Percentiles rank a stretch among this genome's conserved stretches.
phyloP scores from a whole-genome alignment of 257 asterid genomes.

The Solanum tarijense region DNA sequence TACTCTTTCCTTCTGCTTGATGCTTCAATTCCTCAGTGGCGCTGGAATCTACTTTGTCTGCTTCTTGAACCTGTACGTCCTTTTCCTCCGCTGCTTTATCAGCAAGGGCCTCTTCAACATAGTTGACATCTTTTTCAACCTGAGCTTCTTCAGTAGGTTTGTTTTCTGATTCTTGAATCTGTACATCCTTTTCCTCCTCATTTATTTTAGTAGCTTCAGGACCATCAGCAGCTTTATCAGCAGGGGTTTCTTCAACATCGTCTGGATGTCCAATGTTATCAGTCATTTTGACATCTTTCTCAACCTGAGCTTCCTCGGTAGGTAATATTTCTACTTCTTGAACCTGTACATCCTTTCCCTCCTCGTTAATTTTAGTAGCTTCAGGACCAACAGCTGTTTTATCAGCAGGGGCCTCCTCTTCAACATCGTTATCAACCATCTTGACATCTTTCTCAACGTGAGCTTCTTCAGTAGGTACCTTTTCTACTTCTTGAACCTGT shows the following conservation, averaged over 20 bases:
- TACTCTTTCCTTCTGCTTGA: not conserved
- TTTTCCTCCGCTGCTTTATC: not conserved
- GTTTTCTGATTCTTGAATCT: not conserved
- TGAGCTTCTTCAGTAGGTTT: not conserved
- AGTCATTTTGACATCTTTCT: not conserved
- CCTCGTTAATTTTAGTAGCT: not conserved
- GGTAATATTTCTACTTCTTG: not conserved
- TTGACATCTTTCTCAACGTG: not conserved
- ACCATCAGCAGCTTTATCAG: slow-evolving; percentile 2
- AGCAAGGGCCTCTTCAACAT: not conserved
- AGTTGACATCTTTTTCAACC: not conserved
- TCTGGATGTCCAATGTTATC: not conserved
- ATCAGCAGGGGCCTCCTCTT: not conserved
- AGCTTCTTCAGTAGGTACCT: slow-evolving; percentile 1
- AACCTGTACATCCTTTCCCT: not conserved
- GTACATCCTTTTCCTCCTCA: slow-evolving; percentile 2
- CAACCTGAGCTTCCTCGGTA: slow-evolving; percentile 1
- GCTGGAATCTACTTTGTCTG: not conserved
- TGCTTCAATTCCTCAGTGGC: not conserved
- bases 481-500: not conserved
- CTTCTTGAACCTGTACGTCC: not conserved
- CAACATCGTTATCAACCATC: not conserved
- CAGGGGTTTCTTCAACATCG: not conserved
- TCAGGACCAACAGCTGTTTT: slow-evolving; percentile 8
- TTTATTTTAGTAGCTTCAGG: slow-evolving; percentile 5